phyloP scores from a whole-genome alignment of 1,284 basidiomycete genomes.

The Malassezia arunalokei region DNA sequence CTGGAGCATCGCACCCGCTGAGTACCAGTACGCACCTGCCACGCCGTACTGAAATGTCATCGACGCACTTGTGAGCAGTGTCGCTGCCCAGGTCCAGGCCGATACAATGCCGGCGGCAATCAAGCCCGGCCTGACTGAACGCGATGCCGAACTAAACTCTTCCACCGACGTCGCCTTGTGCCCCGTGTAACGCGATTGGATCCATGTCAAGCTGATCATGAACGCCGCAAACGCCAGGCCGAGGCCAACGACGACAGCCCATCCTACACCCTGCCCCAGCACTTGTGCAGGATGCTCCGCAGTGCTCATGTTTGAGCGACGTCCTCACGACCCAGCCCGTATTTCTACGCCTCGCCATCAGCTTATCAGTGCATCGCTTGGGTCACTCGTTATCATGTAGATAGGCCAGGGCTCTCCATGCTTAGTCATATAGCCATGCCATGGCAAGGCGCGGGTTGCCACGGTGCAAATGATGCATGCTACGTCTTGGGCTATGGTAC shows the following conservation, averaged over 20 bases:
- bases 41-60: constrained; percentile 47
- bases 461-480: too few relatives aligned
- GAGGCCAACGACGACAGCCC: constrained; percentile 41
- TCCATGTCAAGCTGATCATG: constrained; percentile 33
- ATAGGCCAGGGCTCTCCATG: not conserved
- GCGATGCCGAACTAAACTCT: constrained; percentile 39
- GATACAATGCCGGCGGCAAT: constrained; percentile 77
- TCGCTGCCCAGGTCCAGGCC: constrained; percentile 48
- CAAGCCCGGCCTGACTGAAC: constrained; percentile 61
- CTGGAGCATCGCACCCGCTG: constrained; percentile 52
- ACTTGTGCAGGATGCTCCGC: constrained; percentile 15
- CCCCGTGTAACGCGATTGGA: constrained; percentile 36
- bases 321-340: not conserved
- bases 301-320: too few relatives aligned
- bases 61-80: constrained; percentile 54
- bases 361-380: not conserved
- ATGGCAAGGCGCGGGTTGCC: too few relatives aligned
- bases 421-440: too few relatives aligned
- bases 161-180: constrained; percentile 26
- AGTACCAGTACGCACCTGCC: constrained; percentile 28
- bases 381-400: not conserved
- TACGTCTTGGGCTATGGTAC: constrained; percentile 1
- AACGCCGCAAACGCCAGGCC: constrained; percentile 25
- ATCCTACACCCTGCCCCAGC: constrained; percentile 34
- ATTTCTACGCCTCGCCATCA: not conserved